These are phyloP conservation scores for Hippophae gyantsensis DNA, from an alignment of 306 rosid species.

Conservation along the genomic window DNA sequence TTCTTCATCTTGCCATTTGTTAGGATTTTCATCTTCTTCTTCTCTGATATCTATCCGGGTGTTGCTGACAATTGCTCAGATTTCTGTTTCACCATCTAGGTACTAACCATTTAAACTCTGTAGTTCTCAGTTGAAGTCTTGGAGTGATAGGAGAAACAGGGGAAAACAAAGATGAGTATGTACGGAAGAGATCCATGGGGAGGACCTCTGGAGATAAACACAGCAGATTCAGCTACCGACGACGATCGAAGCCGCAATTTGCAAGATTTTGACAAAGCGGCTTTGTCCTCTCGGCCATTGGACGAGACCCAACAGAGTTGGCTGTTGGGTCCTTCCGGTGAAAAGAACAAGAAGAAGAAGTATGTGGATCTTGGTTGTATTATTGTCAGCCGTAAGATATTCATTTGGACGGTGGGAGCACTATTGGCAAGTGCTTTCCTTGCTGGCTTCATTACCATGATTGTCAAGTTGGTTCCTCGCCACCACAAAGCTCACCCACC, in stretches of 20 bases:
- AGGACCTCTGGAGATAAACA: slow-evolving; percentile 81
- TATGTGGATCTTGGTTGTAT: slow-evolving; percentile 93
- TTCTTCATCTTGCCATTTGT: no score
- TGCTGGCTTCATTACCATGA: slow-evolving; percentile 65
- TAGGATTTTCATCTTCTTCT: no score
- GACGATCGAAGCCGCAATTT: slow-evolving; percentile 92
- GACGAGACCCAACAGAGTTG: slow-evolving; percentile 99
- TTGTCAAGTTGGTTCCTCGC: slow-evolving; percentile 80
- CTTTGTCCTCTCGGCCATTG: slow-evolving; percentile 75
- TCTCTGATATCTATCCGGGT: no score
- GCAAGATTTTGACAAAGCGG: slow-evolving; percentile 78
- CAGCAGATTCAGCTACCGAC: slow-evolving; percentile 85
- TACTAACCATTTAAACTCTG: no score
- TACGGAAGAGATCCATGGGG: slow-evolving; percentile 99
- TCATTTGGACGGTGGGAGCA: slow-evolving; percentile 71
- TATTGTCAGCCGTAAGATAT: slow-evolving; percentile 91
- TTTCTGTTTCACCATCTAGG: no score
- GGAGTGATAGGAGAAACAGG: neutral
- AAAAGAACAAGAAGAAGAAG: slow-evolving; percentile 90
- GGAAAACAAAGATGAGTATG: slow-evolving; percentile 28
- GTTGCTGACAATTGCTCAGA: no score
- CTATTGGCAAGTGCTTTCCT: slow-evolving; percentile 47
- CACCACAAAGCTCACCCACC: slow-evolving; percentile 52
- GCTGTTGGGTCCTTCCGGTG: slow-evolving; percentile 72
- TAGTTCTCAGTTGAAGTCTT: no score